Conservation (phyloP, 208 protist species). For the Crithidia sp. region DNA sequence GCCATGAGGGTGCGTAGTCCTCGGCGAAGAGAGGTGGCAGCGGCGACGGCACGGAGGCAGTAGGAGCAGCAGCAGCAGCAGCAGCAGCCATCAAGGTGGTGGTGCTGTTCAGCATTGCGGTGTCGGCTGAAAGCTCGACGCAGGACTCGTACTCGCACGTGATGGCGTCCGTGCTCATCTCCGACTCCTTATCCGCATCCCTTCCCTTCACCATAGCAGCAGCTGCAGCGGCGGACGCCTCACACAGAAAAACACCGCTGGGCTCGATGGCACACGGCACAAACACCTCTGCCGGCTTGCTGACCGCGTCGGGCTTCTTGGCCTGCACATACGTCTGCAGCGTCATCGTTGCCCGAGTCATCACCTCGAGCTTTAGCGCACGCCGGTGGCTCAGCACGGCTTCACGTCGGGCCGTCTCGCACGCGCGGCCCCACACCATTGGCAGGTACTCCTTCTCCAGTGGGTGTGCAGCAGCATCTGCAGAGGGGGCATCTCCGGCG, state of each 20-base stretch:
- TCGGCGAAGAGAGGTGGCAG: neutral
- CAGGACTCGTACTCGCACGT: too few relatives aligned
- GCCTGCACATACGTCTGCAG: neutral
- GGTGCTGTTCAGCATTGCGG: too few relatives aligned
- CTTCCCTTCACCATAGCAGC: too few relatives aligned
- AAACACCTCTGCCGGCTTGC: neutral
- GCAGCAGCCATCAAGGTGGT: neutral
- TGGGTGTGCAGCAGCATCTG: neutral
- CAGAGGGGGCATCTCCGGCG: neutral
- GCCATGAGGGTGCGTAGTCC: neutral
- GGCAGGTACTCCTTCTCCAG: constrained; percentile 25
- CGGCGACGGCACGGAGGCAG: neutral
- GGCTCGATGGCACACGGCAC: neutral
- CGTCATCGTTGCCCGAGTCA: neutral
- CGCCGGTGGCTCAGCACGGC: constrained; percentile 21
- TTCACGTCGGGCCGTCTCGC: neutral
- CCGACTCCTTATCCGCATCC: too few relatives aligned
- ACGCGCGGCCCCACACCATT: constrained; percentile 8
- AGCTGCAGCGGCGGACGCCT: neutral
- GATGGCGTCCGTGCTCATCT: too few relatives aligned
- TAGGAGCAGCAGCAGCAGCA: neutral
- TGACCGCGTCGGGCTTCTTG: neutral
- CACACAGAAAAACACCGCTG: neutral
- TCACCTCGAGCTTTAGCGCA: constrained; percentile 11
- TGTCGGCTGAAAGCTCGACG: too few relatives aligned